Conservation (phyloP, 805 yeast species). For the Cyberlindnera xishuangbannaensis region DNA sequence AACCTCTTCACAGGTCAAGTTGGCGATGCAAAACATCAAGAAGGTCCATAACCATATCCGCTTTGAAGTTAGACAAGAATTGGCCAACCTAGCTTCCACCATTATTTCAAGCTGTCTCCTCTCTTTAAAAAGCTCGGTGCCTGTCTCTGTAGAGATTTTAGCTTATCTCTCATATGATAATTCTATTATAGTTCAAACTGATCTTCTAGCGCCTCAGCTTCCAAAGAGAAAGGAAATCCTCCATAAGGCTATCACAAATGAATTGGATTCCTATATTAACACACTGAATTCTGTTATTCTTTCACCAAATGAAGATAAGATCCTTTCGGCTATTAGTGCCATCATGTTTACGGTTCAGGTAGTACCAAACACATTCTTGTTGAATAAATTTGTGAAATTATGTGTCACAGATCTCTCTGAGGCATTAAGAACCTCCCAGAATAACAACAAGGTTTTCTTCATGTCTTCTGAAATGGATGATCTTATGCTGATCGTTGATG, state of each 20-base stretch:
- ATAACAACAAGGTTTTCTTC: constrained; percentile 8
- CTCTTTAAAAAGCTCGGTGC: constrained; percentile 32
- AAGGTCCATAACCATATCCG: constrained; percentile 25
- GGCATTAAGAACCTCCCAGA: constrained; percentile 10
- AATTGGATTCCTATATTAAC: constrained; percentile 16
- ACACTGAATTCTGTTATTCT: constrained; percentile 18
- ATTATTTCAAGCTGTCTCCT: constrained; percentile 29
- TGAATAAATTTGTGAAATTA: constrained; percentile 14
- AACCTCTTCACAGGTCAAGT: constrained; percentile 43
- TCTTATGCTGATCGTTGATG: constrained; percentile 19
- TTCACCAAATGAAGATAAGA: constrained; percentile 22
- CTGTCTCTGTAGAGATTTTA: constrained; percentile 32
- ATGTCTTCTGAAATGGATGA: constrained; percentile 7
- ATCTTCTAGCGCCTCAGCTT: constrained; percentile 10
- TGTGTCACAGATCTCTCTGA: constrained; percentile 21
- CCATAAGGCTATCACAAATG: constrained; percentile 11
- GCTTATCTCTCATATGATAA: constrained; percentile 20
- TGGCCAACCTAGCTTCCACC: constrained; percentile 27
- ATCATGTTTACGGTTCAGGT: constrained; percentile 14
- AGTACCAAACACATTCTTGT: constrained; percentile 8
- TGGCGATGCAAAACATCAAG: constrained; percentile 32
- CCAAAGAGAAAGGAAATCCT: constrained; percentile 8
- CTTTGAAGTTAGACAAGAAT: constrained; percentile 28
- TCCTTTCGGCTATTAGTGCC: constrained; percentile 16
- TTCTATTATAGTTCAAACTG: constrained; percentile 8